phyloP scores from a whole-genome alignment of 2,329 filamentous ascomycete genomes.

The Phialophora expanda region DNA sequence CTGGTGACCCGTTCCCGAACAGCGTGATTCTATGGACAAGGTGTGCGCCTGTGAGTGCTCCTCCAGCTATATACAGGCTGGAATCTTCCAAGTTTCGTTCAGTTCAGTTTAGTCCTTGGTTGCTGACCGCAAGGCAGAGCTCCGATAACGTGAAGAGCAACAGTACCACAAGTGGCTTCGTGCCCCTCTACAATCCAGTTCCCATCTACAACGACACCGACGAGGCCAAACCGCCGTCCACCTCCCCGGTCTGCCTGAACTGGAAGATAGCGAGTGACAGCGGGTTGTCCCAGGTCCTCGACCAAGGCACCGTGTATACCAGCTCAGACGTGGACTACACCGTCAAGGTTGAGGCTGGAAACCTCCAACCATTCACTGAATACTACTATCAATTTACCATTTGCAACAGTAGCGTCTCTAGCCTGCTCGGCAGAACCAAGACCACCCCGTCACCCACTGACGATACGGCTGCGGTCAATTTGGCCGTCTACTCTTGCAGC shows the following conservation, averaged over 20 bases:
- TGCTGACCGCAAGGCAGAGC: conserved; percentile 36
- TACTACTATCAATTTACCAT: conserved; percentile 71
- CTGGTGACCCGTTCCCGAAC: conserved; percentile 51
- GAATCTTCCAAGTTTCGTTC: neutral
- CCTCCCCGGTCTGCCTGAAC: conserved; percentile 69
- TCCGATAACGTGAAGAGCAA: conserved; percentile 56
- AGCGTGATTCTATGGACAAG: conserved; percentile 55
- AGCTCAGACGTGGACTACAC: conserved; percentile 78
- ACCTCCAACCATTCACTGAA: conserved; percentile 65
- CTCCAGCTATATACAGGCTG: neutral
- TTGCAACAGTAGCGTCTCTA: conserved; percentile 66
- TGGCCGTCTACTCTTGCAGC: conserved; percentile 73
- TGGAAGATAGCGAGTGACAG: conserved; percentile 64
- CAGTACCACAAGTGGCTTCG: conserved; percentile 62
- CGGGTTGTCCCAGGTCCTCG: conserved; percentile 56
- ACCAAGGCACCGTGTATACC: conserved; percentile 68
- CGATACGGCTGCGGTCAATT: conserved; percentile 61
- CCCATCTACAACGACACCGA: conserved; percentile 55
- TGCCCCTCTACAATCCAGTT: conserved; percentile 56
- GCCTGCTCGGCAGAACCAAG: conserved; percentile 71
- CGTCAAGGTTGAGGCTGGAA: conserved; percentile 69
- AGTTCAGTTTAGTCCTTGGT: neutral
- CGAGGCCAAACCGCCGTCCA: conserved; percentile 59
- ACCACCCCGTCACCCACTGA: conserved; percentile 66
- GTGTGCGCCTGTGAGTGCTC: conserved; percentile 42